Evolutionary conservation across 2,329 filamentous ascomycete genomes (phyloP).

Genomic region (Aspergillus pseudonomiae): DNA sequence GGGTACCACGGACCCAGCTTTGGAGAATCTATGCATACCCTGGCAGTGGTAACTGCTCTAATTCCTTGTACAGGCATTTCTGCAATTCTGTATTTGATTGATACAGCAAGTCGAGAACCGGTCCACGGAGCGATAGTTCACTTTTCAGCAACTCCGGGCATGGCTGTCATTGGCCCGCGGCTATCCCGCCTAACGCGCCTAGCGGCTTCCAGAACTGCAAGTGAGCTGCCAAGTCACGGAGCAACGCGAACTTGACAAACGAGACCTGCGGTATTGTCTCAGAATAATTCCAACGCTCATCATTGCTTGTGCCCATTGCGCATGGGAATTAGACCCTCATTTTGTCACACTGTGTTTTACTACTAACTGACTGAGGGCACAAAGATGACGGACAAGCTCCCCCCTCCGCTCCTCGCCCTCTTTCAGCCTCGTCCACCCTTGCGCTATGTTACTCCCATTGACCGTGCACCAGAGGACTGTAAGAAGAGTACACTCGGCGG

Average conservation of each 20-base stretch:
- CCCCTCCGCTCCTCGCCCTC: constrained; percentile 86
- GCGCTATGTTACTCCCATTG: constrained; percentile 81
- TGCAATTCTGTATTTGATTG: constrained; percentile 16
- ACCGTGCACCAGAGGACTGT: constrained; percentile 81
- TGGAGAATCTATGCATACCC: constrained; percentile 47
- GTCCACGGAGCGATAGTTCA: constrained; percentile 14
- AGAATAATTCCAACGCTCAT: not conserved
- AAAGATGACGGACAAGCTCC: constrained; percentile 93
- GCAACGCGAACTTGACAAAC: constrained; percentile 27
- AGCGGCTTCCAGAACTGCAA: constrained; percentile 15
- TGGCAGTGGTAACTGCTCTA: constrained; percentile 57
- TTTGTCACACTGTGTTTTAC: not conserved
- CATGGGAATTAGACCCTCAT: not conserved
- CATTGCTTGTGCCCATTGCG: not conserved
- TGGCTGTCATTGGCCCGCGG: constrained; percentile 30
- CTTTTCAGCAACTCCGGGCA: constrained; percentile 30
- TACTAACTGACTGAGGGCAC: constrained; percentile 12
- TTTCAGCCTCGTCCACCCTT: constrained; percentile 93
- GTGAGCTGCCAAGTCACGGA: constrained; percentile 9
- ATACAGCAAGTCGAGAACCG: not conserved
- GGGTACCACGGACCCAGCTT: not conserved
- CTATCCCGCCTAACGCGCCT: constrained; percentile 29
- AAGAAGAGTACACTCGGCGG: constrained; percentile 73
- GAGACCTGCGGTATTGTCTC: not conserved
- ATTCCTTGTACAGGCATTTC: constrained; percentile 53